Evolutionary conservation across 2,329 filamentous ascomycete species (phyloP).

Genomic region (Arachnopeziza araneosa): DNA sequence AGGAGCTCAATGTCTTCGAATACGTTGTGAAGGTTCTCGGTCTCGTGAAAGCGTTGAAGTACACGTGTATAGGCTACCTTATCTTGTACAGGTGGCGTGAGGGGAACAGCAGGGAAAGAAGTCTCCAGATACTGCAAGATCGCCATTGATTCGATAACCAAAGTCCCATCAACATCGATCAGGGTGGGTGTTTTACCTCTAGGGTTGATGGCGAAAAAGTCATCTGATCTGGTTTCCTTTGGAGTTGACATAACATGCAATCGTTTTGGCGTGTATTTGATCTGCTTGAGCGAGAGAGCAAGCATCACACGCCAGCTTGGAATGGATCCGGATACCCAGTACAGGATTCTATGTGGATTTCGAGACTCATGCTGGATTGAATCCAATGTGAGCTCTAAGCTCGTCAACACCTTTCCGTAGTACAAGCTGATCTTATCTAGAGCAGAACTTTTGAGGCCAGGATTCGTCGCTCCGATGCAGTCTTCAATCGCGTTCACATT

Average conservation of each 20-base stretch:
- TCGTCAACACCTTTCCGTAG: neutral
- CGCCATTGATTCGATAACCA: neutral
- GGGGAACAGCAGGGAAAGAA: neutral
- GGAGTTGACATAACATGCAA: conserved; percentile 3
- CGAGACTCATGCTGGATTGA: conserved; percentile 3
- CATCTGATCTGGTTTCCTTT: conserved; percentile 1
- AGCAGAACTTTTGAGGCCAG: neutral
- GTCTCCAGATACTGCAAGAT: conserved; percentile 1
- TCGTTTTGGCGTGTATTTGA: neutral
- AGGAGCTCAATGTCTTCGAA: conserved; percentile 1
- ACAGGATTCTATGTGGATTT: neutral
- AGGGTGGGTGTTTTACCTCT: conserved; percentile 1
- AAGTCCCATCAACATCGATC: neutral
- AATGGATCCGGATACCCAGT: conserved; percentile 5
- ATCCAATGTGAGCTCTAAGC: neutral
- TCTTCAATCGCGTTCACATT: neutral
- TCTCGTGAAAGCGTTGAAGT: neutral
- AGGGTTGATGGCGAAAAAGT: conserved; percentile 1
- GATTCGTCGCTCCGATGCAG: neutral
- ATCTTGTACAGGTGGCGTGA: neutral
- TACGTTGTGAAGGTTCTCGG: conserved; percentile 1
- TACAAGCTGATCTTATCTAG: neutral
- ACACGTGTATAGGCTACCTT: neutral
- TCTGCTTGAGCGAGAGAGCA: conserved; percentile 1
- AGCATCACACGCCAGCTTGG: conserved; percentile 4